Conservation (phyloP, 2,329 filamentous ascomycete genomes). For the Septoria petroselini region DNA sequence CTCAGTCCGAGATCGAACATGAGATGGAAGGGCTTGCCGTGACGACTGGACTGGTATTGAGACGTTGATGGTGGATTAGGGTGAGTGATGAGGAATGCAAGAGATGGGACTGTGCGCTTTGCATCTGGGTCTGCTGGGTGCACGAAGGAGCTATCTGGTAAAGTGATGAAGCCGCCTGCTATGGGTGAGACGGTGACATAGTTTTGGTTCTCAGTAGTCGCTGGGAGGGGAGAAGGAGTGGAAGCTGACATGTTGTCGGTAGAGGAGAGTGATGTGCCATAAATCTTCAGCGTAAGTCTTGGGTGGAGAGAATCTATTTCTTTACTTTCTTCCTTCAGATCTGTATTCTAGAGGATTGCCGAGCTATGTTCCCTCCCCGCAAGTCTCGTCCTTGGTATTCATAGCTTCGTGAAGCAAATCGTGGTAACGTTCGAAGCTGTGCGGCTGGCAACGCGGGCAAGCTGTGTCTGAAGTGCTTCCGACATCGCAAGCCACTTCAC, state of each 20-base stretch:
- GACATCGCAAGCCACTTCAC: conserved; percentile 9
- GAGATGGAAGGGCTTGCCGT: conserved; percentile 37
- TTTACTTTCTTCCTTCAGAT: no score
- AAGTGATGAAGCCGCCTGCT: conserved; percentile 35
- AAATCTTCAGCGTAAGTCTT: no score
- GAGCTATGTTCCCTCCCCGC: no score
- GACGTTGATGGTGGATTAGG: conserved; percentile 30
- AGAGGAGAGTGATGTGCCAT: no score
- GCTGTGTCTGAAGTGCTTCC: conserved; percentile 4
- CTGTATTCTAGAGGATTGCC: no score
- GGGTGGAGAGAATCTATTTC: no score
- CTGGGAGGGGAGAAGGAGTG: conserved; percentile 23
- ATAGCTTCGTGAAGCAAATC: no score
- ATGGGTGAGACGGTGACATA: conserved; percentile 36
- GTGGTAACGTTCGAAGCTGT: not conserved
- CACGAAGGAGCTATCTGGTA: conserved; percentile 33
- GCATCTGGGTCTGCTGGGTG: conserved; percentile 42
- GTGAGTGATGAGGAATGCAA: conserved; percentile 54
- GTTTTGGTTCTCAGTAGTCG: conserved; percentile 25
- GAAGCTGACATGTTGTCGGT: no score
- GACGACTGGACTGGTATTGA: conserved; percentile 9
- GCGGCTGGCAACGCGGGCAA: conserved; percentile 1
- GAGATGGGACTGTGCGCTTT: conserved; percentile 51
- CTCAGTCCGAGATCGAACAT: conserved; percentile 57
- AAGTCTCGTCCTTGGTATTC: no score